phyloP scores from a whole-genome alignment of 73 alveolate genomes.

The Durusdinium trenchii region DNA sequence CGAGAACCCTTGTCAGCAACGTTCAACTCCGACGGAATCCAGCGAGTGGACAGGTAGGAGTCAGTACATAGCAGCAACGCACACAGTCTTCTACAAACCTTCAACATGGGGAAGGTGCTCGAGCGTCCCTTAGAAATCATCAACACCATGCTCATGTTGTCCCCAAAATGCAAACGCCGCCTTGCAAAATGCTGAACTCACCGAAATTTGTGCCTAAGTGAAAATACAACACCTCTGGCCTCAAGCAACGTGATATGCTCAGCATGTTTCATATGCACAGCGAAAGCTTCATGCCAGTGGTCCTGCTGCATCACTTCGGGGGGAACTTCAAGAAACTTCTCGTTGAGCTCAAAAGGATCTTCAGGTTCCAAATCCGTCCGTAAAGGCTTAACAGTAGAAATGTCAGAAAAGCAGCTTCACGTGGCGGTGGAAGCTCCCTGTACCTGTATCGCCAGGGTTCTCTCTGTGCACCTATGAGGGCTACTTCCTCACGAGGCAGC shows the following conservation, averaged over 20 bases:
- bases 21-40: constrained; percentile 39
- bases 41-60: background rate
- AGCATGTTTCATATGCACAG: background rate
- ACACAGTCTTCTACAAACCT: background rate
- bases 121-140: background rate
- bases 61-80: background rate
- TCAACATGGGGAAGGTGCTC: background rate
- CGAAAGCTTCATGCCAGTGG: background rate
- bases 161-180: background rate
- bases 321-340: background rate
- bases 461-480: background rate
- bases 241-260: constrained; percentile 19
- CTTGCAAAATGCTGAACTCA: background rate
- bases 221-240: background rate
- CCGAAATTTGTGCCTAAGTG: background rate
- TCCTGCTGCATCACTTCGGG: background rate
- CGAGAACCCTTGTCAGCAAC: constrained; percentile 54
- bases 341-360: constrained; percentile 2
- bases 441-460: background rate
- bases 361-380: background rate
- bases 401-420: background rate
- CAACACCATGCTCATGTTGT: background rate
- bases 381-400: background rate
- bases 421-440: background rate
- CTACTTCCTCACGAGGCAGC: background rate